Evolutionary conservation across 495 filamentous ascomycete species (phyloP).

Genomic region (Annulohypoxylon maeteangense): DNA sequence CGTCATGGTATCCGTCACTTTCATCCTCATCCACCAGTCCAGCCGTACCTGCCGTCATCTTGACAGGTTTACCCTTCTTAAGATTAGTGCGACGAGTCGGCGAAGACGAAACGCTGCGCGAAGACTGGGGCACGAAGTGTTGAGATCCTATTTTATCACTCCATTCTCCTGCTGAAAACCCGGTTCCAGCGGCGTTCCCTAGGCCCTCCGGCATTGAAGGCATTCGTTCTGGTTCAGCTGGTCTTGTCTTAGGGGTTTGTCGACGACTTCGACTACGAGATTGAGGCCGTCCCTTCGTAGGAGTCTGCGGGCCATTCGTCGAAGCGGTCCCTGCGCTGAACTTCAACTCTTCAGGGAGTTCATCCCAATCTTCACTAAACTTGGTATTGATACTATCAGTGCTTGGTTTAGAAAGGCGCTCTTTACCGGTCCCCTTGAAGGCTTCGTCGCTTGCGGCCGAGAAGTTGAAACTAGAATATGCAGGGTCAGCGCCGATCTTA

Average conservation of each 20-base stretch:
- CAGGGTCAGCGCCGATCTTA: conserved; percentile 49
- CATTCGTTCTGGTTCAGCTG: conserved; percentile 4
- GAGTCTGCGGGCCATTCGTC: conserved; percentile 43
- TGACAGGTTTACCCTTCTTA: conserved; percentile 56
- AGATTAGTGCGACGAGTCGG: conserved; percentile 51
- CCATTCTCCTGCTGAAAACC: conserved; percentile 76
- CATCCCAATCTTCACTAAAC: conserved; percentile 51
- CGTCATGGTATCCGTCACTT: conserved; percentile 41
- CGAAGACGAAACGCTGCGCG: conserved; percentile 48
- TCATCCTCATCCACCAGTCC: conserved; percentile 60
- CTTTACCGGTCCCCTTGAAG: conserved; percentile 25
- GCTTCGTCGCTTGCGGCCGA: conserved; percentile 49
- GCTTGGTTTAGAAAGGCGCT: conserved; percentile 65
- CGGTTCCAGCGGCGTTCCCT: conserved; percentile 41
- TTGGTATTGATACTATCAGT: conserved; percentile 81
- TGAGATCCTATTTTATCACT: conserved; percentile 69
- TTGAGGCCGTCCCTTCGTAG: conserved; percentile 49
- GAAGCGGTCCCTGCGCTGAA: conserved; percentile 57
- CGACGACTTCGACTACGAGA: conserved; percentile 53
- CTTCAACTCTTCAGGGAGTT: conserved; percentile 49
- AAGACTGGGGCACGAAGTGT: conserved; percentile 61
- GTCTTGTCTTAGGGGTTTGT: conserved; percentile 27
- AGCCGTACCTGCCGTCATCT: conserved; percentile 56
- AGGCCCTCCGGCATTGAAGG: conserved; percentile 23
- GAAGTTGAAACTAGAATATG: conserved; percentile 61